phyloP scores from a whole-genome alignment of 306 rosid genomes.

The Arachis hypogaea region DNA sequence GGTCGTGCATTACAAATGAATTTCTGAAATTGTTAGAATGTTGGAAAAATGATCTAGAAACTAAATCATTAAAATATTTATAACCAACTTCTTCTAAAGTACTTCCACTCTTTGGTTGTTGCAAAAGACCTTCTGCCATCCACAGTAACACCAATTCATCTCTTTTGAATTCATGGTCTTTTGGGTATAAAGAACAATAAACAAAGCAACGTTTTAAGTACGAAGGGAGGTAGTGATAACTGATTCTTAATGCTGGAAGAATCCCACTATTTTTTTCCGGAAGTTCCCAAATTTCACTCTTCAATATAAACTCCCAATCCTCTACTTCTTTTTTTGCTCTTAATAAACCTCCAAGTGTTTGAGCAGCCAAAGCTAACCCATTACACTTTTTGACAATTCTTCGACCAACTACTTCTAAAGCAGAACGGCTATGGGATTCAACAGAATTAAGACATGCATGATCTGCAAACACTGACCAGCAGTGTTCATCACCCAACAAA shows the following conservation, averaged over 20 bases:
- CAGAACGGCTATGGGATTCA: not conserved
- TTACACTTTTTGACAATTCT: not conserved
- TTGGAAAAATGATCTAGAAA: not conserved
- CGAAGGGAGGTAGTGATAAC: not conserved
- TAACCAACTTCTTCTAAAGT: not conserved
- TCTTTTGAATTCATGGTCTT: not conserved
- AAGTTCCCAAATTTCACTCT: not conserved
- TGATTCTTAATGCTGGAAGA: not conserved
- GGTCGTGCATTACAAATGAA: not conserved
- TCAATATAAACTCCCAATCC: not conserved
- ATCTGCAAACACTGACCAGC: not conserved
- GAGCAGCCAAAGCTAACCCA: not conserved
- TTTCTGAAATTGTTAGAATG: not conserved
- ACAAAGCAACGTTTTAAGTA: not conserved
- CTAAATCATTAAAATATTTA: not conserved
- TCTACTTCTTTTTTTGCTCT: not conserved
- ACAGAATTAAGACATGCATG: not conserved
- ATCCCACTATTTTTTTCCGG: not conserved
- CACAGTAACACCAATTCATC: not conserved
- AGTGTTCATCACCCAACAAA: not conserved
- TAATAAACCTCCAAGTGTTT: not conserved
- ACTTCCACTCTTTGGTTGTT: not conserved
- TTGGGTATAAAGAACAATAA: not conserved
- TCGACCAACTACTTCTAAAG: not conserved
- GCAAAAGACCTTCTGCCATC: not conserved